Evolutionary conservation across 2,329 filamentous ascomycete species (phyloP), one percentile per base, ranked within the genome.

Genomic region (Apiospora phragmitis): DNA sequence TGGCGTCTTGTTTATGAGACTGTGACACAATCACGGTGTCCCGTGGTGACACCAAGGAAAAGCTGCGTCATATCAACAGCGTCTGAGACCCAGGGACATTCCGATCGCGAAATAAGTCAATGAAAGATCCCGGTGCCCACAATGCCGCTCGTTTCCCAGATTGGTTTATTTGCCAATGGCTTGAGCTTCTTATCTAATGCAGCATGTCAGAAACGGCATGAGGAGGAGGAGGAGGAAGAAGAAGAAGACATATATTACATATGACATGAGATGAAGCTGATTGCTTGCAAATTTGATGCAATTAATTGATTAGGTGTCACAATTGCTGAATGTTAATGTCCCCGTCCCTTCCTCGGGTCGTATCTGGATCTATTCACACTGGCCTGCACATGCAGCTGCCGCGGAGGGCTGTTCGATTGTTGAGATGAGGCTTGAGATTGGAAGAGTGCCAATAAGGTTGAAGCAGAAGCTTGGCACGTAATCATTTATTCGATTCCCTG

Each of bases 41-140:
- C 55, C 70, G 59, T 67, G 67, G 69, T 70, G 65, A 72, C 69
- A 72, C 71, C 35, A 65, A 41, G 21, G 14, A 38, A 21, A 62
- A 38, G 47, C 59, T 69, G 69, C 69, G 66, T 72, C 71, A 71
- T 70, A 55, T 32, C 43, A n/a, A 67, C 43, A 32, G 43, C 65
- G 51, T 41, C 26, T 41, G 38, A 45, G 49, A 43, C 55, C 55
- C 49, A 65, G 65, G n/a, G 68, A 65, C 70, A 72, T 72, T 70
- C 69, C 71, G 71, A 45, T 38, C 21, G 62, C 68, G 66, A 70
- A 47, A 70, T 67, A 65, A 62, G 68, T 42, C 59, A 35, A 70
- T 67, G 70, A 68, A 68, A 68, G 70, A 71, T 70, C 70, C 65
- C 68, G 70, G 51, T 70, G 70, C 62, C 65, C 38, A 70, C 68